Percentiles rank a stretch among this genome's conserved stretches.
These are phyloP conservation scores for Truncatella angustata DNA, from an alignment of 2,329 filamentous ascomycete genomes.

Conservation along the genomic window DNA sequence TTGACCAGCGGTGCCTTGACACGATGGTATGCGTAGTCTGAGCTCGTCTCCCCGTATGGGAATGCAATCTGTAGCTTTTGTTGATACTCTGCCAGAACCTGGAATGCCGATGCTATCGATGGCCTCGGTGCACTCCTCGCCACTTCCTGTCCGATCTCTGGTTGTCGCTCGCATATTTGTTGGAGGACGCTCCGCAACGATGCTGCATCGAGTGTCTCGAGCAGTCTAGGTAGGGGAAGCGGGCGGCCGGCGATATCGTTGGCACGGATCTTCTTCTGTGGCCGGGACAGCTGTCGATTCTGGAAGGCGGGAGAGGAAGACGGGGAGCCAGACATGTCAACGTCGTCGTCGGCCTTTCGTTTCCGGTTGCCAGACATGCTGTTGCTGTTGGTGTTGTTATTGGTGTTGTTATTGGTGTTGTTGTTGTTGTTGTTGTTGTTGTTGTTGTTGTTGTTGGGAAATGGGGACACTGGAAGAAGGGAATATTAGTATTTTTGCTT, in stretches of 20 bases:
- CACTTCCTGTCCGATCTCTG: slow-evolving; percentile 81
- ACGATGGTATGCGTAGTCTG: slow-evolving; percentile 93
- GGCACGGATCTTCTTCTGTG: slow-evolving; percentile 60
- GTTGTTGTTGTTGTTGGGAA: slow-evolving; percentile 53
- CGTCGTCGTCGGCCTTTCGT: slow-evolving; percentile 83
- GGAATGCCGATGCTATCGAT: slow-evolving; percentile 74
- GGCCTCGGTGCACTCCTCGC: slow-evolving; percentile 83
- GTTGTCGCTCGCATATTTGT: slow-evolving; percentile 86
- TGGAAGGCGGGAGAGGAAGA: slow-evolving; percentile 75
- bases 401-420: no score
- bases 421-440: no score
- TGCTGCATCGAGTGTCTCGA: slow-evolving; percentile 86
- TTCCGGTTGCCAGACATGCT: slow-evolving; percentile 62
- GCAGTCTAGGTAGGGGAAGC: slow-evolving; percentile 64
- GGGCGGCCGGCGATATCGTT: slow-evolving; percentile 65
- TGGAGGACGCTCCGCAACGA: slow-evolving; percentile 85
- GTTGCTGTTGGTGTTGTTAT: no score
- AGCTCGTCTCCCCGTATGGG: slow-evolving; percentile 79
- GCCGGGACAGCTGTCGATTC: slow-evolving; percentile 61
- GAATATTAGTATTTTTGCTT: no score
- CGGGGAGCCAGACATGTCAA: slow-evolving; percentile 89
- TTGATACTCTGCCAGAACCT: slow-evolving; percentile 81
- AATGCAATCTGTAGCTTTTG: slow-evolving; percentile 74
- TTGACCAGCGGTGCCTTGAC: slow-evolving; percentile 78
- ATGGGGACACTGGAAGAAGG: slow-evolving; percentile 45